A percentile compares a stretch with the other conserved stretches of the same genome.
Conservation (phyloP, 2,329 filamentous ascomycete species). For the Lasiodiplodia theobromae region DNA sequence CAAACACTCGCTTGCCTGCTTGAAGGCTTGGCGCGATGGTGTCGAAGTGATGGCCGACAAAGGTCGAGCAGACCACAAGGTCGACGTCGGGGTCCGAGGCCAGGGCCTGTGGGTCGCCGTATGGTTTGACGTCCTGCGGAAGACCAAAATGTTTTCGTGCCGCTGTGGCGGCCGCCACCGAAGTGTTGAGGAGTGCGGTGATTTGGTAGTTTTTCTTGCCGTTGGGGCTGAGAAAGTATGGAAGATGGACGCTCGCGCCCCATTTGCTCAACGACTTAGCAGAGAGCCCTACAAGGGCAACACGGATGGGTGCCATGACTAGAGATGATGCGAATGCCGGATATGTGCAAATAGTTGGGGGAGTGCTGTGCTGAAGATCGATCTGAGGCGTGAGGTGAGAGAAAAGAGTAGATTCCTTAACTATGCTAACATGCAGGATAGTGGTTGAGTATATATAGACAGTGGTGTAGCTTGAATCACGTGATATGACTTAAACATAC, state of each 20-base stretch:
- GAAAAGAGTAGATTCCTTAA: no score
- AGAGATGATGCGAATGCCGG: not conserved
- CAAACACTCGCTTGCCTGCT: slow-evolving; percentile 61
- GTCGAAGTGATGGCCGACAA: slow-evolving; percentile 61
- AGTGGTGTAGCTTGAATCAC: no score
- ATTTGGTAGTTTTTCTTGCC: not conserved
- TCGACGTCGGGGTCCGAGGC: slow-evolving; percentile 42
- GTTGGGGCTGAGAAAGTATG: slow-evolving; percentile 60
- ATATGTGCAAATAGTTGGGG: no score
- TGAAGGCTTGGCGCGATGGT: slow-evolving; percentile 56
- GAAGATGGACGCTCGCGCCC: slow-evolving; percentile 64
- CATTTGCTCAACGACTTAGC: slow-evolving; percentile 60
- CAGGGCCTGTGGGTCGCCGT: not conserved
- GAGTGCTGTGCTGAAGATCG: no score
- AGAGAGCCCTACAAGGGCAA: slow-evolving; percentile 67
- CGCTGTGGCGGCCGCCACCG: not conserved
- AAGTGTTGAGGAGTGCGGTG: not conserved
- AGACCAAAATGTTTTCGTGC: not conserved
- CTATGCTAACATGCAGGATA: no score
- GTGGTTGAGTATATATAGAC: no score
- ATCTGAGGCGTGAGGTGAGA: no score
- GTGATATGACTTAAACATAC: no score
- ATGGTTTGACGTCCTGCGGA: not conserved
- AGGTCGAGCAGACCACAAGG: slow-evolving; percentile 60
- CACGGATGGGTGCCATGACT: slow-evolving; percentile 59